These are phyloP conservation scores for Amyloporia xantha DNA, from an alignment of 768 basidiomycete genomes.

Conservation along the genomic window DNA sequence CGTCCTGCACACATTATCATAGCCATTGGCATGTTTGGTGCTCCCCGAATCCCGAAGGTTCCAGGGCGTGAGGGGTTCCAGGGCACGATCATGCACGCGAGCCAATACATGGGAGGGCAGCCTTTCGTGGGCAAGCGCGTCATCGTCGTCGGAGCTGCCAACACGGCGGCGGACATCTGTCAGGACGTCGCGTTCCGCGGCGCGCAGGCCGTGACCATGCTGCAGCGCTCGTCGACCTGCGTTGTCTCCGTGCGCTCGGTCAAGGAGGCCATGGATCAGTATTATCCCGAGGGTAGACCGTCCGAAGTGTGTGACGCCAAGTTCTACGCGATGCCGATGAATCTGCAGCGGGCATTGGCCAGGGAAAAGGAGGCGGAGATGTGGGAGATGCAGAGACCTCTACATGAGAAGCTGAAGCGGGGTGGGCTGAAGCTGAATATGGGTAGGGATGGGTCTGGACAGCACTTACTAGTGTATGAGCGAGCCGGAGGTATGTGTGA, in stretches of 20 bases:
- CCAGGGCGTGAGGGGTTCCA: constrained; percentile 22
- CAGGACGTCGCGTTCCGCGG: constrained; percentile 29
- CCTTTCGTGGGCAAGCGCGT: constrained; percentile 29
- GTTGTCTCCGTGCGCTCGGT: constrained; percentile 17
- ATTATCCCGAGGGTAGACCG: constrained; percentile 18
- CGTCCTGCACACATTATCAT: constrained; percentile 35
- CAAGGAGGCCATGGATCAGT: neutral
- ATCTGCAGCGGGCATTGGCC: constrained; percentile 18
- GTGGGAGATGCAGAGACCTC: constrained; percentile 26
- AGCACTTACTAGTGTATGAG: constrained; percentile 24
- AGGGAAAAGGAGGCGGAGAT: constrained; percentile 12
- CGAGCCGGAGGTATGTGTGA: constrained; percentile 26
- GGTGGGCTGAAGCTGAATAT: constrained; percentile 32
- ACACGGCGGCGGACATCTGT: constrained; percentile 35
- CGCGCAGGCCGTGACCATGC: constrained; percentile 33
- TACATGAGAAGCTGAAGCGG: constrained; percentile 29
- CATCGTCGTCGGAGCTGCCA: constrained; percentile 37
- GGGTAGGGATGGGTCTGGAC: constrained; percentile 29
- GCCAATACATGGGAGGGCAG: constrained; percentile 24
- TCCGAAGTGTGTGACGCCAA: constrained; percentile 21
- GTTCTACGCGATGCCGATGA: constrained; percentile 17
- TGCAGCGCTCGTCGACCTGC: constrained; percentile 36
- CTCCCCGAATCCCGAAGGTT: constrained; percentile 27
- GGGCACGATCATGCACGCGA: constrained; percentile 30
- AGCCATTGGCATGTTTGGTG: constrained; percentile 32